A percentile compares a stretch with the other conserved stretches of the same genome.
phyloP scores from a whole-genome alignment of 495 filamentous ascomycete genomes.

The Xylaria curta region DNA sequence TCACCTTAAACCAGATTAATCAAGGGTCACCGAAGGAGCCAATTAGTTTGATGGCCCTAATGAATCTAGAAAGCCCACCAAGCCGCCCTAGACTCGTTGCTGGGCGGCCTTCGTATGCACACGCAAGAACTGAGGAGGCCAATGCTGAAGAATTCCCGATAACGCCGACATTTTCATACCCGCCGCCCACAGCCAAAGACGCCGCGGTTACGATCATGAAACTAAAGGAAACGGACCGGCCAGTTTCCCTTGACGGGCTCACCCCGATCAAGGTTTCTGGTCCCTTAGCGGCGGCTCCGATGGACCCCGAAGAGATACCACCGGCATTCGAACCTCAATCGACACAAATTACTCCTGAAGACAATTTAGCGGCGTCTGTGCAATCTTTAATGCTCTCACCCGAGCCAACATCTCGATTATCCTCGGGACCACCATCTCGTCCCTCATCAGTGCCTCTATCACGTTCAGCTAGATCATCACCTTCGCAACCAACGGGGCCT shows the following conservation, averaged over 20 bases:
- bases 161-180: conserved; percentile 44
- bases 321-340: conserved; percentile 14
- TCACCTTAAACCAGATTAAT: conserved; percentile 49
- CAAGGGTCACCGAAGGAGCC: conserved; percentile 30
- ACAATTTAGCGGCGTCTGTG: conserved; percentile 14
- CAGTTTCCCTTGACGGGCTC: conserved; percentile 36
- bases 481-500: conserved; percentile 33
- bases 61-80: conserved; percentile 9
- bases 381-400: conserved; percentile 22
- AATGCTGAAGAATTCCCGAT: conserved; percentile 35
- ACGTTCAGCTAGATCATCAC: conserved; percentile 28
- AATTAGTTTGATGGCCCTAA: conserved; percentile 17
- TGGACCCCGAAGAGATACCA: conserved; percentile 26
- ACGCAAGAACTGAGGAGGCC: conserved; percentile 37
- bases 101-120: conserved; percentile 44
- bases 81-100: conserved; percentile 38
- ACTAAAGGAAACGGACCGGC: conserved; percentile 42
- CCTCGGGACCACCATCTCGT: conserved; percentile 25
- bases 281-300: conserved; percentile 29
- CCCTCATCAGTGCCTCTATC: conserved; percentile 29
- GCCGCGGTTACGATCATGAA: conserved; percentile 40
- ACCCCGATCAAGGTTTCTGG: conserved; percentile 35
- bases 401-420: conserved; percentile 12
- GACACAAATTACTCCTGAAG: background rate
- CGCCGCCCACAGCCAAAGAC: conserved; percentile 39